Evolutionary conservation across 208 protist genomes (phyloP).

Genomic region (Leishmania aethiopica): DNA sequence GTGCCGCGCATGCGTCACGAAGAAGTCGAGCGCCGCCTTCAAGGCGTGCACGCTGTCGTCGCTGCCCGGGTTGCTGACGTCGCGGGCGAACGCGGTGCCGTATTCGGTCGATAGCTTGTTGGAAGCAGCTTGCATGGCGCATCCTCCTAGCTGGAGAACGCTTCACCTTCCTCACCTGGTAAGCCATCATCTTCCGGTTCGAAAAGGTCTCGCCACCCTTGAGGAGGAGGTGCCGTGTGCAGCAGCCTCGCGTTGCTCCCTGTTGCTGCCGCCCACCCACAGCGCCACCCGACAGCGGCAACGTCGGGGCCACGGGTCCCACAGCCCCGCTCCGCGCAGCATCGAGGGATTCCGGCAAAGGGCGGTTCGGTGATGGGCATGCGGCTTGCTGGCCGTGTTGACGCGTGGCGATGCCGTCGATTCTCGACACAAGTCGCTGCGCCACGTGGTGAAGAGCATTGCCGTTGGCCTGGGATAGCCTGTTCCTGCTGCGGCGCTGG

Average conservation of each 20-base stretch:
- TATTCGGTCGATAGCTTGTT: background rate
- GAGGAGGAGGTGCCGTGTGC: background rate
- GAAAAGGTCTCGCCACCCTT: background rate
- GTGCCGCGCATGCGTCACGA: background rate
- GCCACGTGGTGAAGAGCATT: background rate
- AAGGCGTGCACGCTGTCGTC: background rate
- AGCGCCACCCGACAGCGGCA: background rate
- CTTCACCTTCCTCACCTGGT: background rate
- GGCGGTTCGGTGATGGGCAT: background rate
- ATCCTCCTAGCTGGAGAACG: background rate
- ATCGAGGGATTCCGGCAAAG: background rate
- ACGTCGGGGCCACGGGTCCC: background rate
- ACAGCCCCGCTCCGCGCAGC: background rate
- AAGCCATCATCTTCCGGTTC: background rate
- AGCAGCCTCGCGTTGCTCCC: too few species aligned
- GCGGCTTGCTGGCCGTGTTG: background rate
- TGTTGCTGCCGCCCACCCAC: too few species aligned
- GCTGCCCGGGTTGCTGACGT: background rate
- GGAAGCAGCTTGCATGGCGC: background rate
- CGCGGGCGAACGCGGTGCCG: background rate
- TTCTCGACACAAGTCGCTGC: background rate
- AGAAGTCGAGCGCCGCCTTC: background rate
- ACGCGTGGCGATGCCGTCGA: background rate
- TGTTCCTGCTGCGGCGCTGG: background rate
- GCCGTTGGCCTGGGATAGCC: background rate